These are phyloP conservation scores for Coemansia sp. DNA, from an alignment of 192 early-diverging fungal species.

Conservation along the genomic window DNA sequence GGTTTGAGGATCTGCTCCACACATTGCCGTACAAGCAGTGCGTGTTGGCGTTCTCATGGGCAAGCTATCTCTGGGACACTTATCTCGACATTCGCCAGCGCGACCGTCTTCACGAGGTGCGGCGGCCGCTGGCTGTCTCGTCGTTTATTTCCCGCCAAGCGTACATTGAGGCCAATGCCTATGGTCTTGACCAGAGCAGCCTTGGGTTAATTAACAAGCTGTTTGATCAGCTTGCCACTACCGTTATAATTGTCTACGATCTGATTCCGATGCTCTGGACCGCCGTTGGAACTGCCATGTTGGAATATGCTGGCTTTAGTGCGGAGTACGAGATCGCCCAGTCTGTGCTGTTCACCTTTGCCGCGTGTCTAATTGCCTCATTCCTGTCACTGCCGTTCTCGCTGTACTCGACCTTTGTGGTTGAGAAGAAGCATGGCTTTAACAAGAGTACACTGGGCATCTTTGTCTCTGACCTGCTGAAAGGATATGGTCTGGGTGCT, in stretches of 20 bases:
- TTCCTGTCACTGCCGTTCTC: slow-evolving; percentile 75
- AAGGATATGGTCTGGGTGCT: slow-evolving; percentile 65
- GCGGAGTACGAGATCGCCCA: slow-evolving; percentile 79
- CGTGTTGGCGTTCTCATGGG: slow-evolving; percentile 70
- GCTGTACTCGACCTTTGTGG: slow-evolving; percentile 90
- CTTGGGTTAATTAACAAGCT: slow-evolving; percentile 70
- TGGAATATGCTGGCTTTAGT: slow-evolving; percentile 57
- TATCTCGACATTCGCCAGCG: slow-evolving; percentile 85
- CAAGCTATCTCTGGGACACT: slow-evolving; percentile 76
- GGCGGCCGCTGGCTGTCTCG: slow-evolving; percentile 69
- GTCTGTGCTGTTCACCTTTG: slow-evolving; percentile 74
- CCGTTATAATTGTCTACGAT: slow-evolving; percentile 68
- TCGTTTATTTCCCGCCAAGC: slow-evolving; percentile 73
- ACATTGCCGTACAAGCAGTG: slow-evolving; percentile 75
- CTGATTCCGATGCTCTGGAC: slow-evolving; percentile 75
- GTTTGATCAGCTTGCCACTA: slow-evolving; percentile 67
- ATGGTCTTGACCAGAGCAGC: slow-evolving; percentile 80
- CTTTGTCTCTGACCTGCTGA: slow-evolving; percentile 79
- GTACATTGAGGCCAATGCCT: slow-evolving; percentile 80
- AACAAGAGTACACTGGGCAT: slow-evolving; percentile 87
- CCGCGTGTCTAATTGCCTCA: slow-evolving; percentile 61
- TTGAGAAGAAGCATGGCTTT: slow-evolving; percentile 93
- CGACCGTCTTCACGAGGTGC: slow-evolving; percentile 62
- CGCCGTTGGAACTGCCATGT: slow-evolving; percentile 57
- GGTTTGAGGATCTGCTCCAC: slow-evolving; percentile 29